A percentile compares a stretch with the other conserved stretches of the same genome.
Conservation (phyloP, 768 basidiomycete species). For the Boletus reticulatus region DNA sequence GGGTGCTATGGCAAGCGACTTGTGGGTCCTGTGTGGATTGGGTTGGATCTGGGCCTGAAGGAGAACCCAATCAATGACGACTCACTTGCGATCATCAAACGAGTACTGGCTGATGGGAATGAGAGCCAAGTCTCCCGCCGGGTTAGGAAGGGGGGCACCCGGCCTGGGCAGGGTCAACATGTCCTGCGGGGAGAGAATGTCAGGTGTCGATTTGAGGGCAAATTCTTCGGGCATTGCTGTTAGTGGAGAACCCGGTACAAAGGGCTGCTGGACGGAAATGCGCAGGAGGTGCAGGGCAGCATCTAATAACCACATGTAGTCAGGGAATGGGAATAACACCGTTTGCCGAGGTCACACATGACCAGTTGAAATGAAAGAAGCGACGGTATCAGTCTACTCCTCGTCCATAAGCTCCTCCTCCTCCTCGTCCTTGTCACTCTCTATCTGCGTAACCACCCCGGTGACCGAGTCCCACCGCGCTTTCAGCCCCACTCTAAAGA, state of each 20-base stretch:
- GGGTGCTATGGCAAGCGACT: conserved; percentile 61
- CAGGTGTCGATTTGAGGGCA: conserved; percentile 53
- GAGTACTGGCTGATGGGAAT: conserved; percentile 68
- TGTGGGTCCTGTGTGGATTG: conserved; percentile 55
- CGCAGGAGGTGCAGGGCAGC: conserved; percentile 47
- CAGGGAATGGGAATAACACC: background rate
- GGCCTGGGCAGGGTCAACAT: conserved; percentile 70
- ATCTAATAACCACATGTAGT: conserved; percentile 43
- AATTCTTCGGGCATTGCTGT: conserved; percentile 41
- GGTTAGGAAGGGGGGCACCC: conserved; percentile 62
- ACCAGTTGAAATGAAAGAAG: too few species aligned
- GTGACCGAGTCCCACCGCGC: conserved; percentile 70
- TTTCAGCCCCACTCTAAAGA: conserved; percentile 70
- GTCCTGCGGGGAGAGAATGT: conserved; percentile 69
- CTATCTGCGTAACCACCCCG: conserved; percentile 62
- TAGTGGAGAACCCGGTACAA: conserved; percentile 27
- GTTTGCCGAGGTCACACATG: background rate
- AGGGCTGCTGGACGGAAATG: conserved; percentile 52
- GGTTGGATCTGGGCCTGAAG: background rate
- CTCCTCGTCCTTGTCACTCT: conserved; percentile 44
- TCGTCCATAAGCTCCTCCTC: conserved; percentile 46
- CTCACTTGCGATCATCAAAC: conserved; percentile 72
- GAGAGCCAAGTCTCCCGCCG: conserved; percentile 64
- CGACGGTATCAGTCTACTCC: conserved; percentile 27
- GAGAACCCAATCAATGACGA: background rate